A percentile compares a stretch with the other conserved stretches of the same genome.
phyloP scores from a whole-genome alignment of 208 protist species.

The Crithidia bombi region DNA sequence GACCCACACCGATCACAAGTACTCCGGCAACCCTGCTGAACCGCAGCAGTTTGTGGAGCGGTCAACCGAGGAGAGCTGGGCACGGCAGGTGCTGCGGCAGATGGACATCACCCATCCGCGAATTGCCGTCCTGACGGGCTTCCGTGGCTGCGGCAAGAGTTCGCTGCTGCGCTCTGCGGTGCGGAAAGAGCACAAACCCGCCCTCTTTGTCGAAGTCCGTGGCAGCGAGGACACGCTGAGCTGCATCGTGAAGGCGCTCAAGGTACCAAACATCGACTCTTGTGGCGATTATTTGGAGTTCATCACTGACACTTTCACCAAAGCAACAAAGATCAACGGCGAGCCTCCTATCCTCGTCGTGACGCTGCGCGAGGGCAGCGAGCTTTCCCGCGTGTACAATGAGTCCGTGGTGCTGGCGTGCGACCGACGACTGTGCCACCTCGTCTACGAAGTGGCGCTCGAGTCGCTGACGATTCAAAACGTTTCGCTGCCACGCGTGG shows the following conservation, averaged over 20 bases:
- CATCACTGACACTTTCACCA: conserved; percentile 74
- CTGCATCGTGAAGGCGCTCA: conserved; percentile 65
- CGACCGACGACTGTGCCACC: conserved; percentile 75
- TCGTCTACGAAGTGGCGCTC: conserved; percentile 78
- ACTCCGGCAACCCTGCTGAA: conserved; percentile 16
- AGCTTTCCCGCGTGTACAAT: conserved; percentile 76
- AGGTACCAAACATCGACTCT: conserved; percentile 81
- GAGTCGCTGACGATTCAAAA: conserved; percentile 67
- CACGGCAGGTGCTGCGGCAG: conserved; percentile 70
- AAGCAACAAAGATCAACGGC: conserved; percentile 70
- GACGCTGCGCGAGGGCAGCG: conserved; percentile 75
- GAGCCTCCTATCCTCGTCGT: conserved; percentile 76
- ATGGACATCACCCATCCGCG: conserved; percentile 73
- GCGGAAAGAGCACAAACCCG: conserved; percentile 76
- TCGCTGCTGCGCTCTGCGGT: conserved; percentile 65
- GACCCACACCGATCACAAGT: conserved; percentile 39
- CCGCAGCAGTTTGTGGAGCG: conserved; percentile 51
- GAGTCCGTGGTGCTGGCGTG: conserved; percentile 73
- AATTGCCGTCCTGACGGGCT: conserved; percentile 63
- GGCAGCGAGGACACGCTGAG: conserved; percentile 72
- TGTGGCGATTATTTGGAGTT: conserved; percentile 85
- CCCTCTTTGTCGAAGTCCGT: conserved; percentile 80
- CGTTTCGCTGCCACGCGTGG: conserved; percentile 67
- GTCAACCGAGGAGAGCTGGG: conserved; percentile 68
- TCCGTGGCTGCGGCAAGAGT: conserved; percentile 67